Percentiles rank a stretch among this genome's conserved stretches.
Conservation (phyloP, 1,284 basidiomycete species). For the Schizopora paradoxa region DNA sequence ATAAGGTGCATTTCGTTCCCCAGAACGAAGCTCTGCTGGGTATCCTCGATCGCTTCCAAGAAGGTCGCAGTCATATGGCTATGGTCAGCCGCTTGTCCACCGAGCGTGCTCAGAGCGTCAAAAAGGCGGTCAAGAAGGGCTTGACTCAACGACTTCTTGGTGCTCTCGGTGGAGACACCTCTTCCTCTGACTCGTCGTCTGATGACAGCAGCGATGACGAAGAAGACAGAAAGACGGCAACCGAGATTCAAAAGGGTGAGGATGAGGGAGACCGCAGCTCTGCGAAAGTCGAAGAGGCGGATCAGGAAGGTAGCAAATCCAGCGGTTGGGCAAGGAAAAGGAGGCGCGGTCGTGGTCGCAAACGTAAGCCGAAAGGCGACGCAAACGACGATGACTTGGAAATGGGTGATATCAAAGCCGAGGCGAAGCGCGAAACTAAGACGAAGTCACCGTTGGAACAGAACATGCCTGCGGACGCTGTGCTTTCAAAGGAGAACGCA, state of each 20-base stretch:
- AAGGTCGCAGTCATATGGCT: slow-evolving; percentile 88
- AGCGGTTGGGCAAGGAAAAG: too few relatives aligned
- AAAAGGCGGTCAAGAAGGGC: slow-evolving; percentile 63
- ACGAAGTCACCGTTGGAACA: slow-evolving; percentile 53
- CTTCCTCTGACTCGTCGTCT: slow-evolving; percentile 50
- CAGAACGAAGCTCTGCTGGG: slow-evolving; percentile 82
- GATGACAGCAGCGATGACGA: slow-evolving; percentile 42
- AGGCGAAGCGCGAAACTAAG: slow-evolving; percentile 25
- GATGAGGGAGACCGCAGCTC: too few relatives aligned
- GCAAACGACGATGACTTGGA: neutral
- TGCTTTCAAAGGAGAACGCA: slow-evolving; percentile 63
- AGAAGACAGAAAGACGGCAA: slow-evolving; percentile 32
- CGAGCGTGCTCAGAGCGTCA: slow-evolving; percentile 53
- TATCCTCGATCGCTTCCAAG: slow-evolving; percentile 87
- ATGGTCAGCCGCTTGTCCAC: slow-evolving; percentile 64
- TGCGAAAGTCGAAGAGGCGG: too few relatives aligned
- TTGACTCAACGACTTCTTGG: slow-evolving; percentile 51
- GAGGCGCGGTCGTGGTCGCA: too few relatives aligned
- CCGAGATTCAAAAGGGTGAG: slow-evolving; percentile 23
- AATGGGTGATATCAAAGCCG: slow-evolving; percentile 8
- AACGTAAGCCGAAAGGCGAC: slow-evolving; percentile 16
- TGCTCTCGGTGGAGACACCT: slow-evolving; percentile 15
- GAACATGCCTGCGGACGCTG: slow-evolving; percentile 79
- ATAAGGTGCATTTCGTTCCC: slow-evolving; percentile 82
- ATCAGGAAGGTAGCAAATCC: too few relatives aligned